Evolutionary conservation across 495 filamentous ascomycete species (phyloP).

Genomic region (Bryoglossum gracile): DNA sequence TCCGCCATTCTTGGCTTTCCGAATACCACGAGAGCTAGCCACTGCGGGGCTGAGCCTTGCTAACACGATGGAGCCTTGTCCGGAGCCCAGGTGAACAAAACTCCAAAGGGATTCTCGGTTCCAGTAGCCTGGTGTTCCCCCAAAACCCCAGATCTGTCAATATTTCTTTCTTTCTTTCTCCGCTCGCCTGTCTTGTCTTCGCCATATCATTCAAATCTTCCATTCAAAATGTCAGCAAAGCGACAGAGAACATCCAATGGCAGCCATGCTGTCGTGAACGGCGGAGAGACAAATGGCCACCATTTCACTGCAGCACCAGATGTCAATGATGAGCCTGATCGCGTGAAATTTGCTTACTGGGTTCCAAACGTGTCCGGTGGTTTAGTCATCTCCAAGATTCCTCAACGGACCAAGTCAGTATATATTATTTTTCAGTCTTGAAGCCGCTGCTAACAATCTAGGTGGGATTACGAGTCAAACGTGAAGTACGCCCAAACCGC

Average conservation of each 20-base stretch:
- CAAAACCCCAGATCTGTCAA: not conserved
- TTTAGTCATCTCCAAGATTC: conserved; percentile 41
- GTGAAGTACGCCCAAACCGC: conserved; percentile 37
- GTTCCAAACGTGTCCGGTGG: conserved; percentile 44
- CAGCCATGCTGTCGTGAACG: conserved; percentile 1
- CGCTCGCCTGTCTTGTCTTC: too few relatives aligned
- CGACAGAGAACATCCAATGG: conserved; percentile 9
- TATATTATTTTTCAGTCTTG: not conserved
- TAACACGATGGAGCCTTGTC: too few relatives aligned
- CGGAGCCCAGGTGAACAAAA: too few relatives aligned
- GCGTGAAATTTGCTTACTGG: conserved; percentile 34
- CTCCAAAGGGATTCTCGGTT: too few relatives aligned
- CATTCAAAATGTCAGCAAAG: conserved; percentile 4
- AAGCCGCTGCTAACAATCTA: not conserved
- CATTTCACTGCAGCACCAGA: conserved; percentile 12
- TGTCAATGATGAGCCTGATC: conserved; percentile 17
- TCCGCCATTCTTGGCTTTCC: not conserved
- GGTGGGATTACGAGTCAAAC: conserved; percentile 40
- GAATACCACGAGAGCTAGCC: too few relatives aligned
- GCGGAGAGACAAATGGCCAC: not conserved
- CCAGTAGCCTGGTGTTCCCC: not conserved
- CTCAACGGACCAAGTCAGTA: conserved; percentile 30
- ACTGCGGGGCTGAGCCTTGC: too few relatives aligned
- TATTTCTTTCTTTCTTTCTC: not conserved
- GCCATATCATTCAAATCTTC: not conserved